Conservation (phyloP, 495 filamentous ascomycete genomes). For the Glonium stellatum region DNA sequence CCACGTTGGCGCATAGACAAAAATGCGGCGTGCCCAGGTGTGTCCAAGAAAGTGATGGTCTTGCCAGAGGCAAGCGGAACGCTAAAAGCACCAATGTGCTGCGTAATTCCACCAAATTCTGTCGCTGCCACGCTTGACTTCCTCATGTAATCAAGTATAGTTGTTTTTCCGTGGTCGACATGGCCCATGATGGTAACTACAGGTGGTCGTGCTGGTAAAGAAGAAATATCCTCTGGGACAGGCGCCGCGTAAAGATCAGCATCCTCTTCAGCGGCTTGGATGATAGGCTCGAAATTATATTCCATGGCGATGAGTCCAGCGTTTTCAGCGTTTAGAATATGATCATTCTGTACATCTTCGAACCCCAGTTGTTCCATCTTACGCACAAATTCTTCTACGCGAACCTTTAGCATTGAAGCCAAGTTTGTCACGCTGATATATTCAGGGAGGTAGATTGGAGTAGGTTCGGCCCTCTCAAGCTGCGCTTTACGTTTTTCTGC, state of each 20-base stretch:
- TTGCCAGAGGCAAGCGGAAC: slow-evolving; percentile 79
- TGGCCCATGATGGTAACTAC: slow-evolving; percentile 99
- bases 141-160: slow-evolving; percentile 86
- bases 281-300: slow-evolving; percentile 84
- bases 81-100: slow-evolving; percentile 98
- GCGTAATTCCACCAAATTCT: slow-evolving; percentile 96
- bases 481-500: slow-evolving; percentile 42
- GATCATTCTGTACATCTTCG: slow-evolving; percentile 67
- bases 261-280: slow-evolving; percentile 57
- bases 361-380: slow-evolving; percentile 80
- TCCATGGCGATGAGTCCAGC: slow-evolving; percentile 87
- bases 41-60: slow-evolving; percentile 93
- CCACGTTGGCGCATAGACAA: slow-evolving; percentile 92
- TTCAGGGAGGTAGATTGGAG: slow-evolving; percentile 74
- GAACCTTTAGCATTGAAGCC: slow-evolving; percentile 67
- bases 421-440: slow-evolving; percentile 84
- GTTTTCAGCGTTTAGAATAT: slow-evolving; percentile 82
- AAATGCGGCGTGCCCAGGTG: slow-evolving; percentile 93
- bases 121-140: slow-evolving; percentile 83
- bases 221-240: slow-evolving; percentile 59
- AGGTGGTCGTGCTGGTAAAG: slow-evolving; percentile 69
- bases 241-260: slow-evolving; percentile 66
- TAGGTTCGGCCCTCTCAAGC: slow-evolving; percentile 35
- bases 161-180: slow-evolving; percentile 98
- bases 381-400: slow-evolving; percentile 60